phyloP scores from a whole-genome alignment of 1,284 basidiomycete species.

The Ustilago xerochloae region DNA sequence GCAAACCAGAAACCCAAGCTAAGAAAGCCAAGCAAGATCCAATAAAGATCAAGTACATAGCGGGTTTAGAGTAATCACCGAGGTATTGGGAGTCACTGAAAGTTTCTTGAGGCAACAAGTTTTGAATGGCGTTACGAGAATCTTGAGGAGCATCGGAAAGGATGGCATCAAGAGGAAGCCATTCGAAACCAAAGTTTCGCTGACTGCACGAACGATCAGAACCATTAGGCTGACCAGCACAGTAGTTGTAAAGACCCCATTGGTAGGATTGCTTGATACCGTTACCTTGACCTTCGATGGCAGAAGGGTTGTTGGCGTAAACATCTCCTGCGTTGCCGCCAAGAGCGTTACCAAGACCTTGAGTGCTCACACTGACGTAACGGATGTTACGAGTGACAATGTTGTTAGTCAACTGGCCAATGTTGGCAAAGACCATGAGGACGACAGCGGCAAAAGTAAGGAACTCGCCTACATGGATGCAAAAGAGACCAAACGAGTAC shows the following conservation, averaged over 20 bases:
- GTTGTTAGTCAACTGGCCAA: conserved; percentile 64
- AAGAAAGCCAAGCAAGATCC: conserved; percentile 62
- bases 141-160: conserved; percentile 34
- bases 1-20: conserved; percentile 57
- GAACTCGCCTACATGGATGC: conserved; percentile 58
- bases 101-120: conserved; percentile 36
- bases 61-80: conserved; percentile 51
- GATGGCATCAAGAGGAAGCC: conserved; percentile 45
- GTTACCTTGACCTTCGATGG: conserved; percentile 30
- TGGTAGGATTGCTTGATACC: conserved; percentile 51
- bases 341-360: conserved; percentile 36
- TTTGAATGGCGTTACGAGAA: conserved; percentile 13
- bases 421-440: conserved; percentile 61
- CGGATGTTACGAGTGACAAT: conserved; percentile 65
- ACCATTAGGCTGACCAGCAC: conserved; percentile 36
- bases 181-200: conserved; percentile 51
- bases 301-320: conserved; percentile 46
- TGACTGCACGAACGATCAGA: conserved; percentile 32
- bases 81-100: conserved; percentile 53
- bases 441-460: conserved; percentile 63
- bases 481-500: conserved; percentile 23
- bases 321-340: conserved; percentile 25
- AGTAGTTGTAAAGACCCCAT: conserved; percentile 63
- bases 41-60: conserved; percentile 63
- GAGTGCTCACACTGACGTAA: conserved; percentile 46